phyloP scores from a whole-genome alignment of 345 rosid species.

The Moricandia arvensis region DNA sequence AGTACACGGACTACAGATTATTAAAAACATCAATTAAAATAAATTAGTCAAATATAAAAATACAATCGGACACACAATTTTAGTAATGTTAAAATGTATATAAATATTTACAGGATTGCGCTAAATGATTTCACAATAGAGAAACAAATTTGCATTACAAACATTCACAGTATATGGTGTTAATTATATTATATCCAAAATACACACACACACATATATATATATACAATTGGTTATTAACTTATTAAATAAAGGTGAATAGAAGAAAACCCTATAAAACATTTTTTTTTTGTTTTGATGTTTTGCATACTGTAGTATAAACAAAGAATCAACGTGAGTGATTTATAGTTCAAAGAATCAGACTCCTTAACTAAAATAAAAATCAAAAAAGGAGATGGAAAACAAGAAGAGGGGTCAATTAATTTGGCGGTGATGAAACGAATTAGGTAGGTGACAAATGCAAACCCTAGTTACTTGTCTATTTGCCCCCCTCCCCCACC shows the following conservation, averaged over 20 bases:
- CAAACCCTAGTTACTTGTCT: slow-evolving; percentile 33
- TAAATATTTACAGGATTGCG: not conserved
- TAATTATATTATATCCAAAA: not conserved
- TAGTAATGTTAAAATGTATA: not conserved
- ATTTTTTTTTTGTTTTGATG: not conserved
- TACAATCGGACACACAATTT: not conserved
- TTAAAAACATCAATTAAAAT: not conserved
- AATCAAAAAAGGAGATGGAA: not conserved
- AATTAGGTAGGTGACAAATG: slow-evolving; percentile 32
- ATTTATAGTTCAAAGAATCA: not conserved
- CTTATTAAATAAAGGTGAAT: not conserved
- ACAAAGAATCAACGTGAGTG: not conserved
- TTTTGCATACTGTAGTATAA: not conserved
- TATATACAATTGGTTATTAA: not conserved
- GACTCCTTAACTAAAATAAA: not conserved
- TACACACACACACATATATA: not conserved
- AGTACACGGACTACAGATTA: not conserved
- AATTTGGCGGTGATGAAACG: slow-evolving; percentile 31
- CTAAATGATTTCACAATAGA: not conserved
- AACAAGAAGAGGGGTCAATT: slow-evolving; percentile 23
- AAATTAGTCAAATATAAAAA: not conserved
- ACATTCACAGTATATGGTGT: not conserved
- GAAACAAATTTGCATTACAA: not conserved
- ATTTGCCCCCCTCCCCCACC: slow-evolving; percentile 19
- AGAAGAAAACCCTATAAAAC: not conserved